These are phyloP conservation scores for Achaetomium macrosporum DNA, from an alignment of 2,329 filamentous ascomycete genomes.

Conservation along the genomic window DNA sequence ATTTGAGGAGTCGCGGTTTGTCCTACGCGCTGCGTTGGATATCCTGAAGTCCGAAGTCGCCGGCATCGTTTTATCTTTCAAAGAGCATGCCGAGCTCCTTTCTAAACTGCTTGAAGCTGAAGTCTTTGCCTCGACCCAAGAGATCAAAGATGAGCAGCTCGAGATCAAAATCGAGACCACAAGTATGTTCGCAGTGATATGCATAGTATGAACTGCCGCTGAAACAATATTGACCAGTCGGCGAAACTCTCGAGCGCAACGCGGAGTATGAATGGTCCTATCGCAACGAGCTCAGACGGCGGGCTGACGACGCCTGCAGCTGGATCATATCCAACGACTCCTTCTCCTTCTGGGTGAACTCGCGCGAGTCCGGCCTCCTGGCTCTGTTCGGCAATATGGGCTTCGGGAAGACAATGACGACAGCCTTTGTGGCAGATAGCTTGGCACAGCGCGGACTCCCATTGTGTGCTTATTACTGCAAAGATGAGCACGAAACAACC, in stretches of 20 bases:
- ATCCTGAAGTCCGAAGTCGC: background rate
- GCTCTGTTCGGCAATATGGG: slow-evolving; percentile 6
- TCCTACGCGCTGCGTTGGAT: background rate
- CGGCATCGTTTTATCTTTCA: background rate
- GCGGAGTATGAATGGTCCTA: background rate
- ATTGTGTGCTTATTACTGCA: slow-evolving; percentile 4
- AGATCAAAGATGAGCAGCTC: background rate
- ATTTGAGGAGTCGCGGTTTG: background rate
- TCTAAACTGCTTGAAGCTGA: background rate
- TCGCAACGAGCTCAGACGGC: background rate
- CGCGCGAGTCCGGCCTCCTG: slow-evolving; percentile 1
- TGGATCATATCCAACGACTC: background rate
- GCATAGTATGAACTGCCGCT: background rate
- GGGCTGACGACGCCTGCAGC: background rate
- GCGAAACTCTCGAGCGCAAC: background rate
- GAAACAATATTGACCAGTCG: background rate
- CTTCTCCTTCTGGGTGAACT: background rate
- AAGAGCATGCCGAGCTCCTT: background rate
- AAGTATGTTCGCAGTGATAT: background rate
- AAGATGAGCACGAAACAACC: background rate
- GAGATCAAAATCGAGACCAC: background rate
- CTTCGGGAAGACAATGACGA: slow-evolving; percentile 5
- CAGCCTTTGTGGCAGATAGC: background rate
- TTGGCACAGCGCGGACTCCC: background rate
- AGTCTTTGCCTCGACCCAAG: background rate